Evolutionary conservation across 768 basidiomycete genomes (phyloP), one percentile per base, ranked within the genome.

Genomic region (Amyloporia xantha): DNA sequence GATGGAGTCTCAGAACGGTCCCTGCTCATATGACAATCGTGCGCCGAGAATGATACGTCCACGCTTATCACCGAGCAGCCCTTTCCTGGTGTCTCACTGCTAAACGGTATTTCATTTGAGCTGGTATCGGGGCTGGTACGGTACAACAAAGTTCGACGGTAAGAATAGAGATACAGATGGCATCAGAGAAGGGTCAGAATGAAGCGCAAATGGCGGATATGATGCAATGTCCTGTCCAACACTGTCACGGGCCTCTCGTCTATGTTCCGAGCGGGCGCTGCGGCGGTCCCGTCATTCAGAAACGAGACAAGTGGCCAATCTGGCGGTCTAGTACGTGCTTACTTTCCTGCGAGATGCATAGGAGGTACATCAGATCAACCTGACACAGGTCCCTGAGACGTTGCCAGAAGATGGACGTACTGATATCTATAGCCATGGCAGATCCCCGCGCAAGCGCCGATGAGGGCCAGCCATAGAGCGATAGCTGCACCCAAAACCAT

Each of bases 401-500:
- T 27, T 44, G 43, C 28, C 5, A 30, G 30, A 19, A 5, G 10
- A 6, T 17, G 12, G 15, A 56, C 61, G 28, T 21, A 61, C 62
- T 56, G 53, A 9, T 51, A 13, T 41, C 44, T 51, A 30, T 58
- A 43, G 20, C 51, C 51, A 27, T 64, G 68, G 37, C 66, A 70
- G 19, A 72, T 51, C 26, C 68, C 69, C 49, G 59, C 64, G 49
- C 64, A 68, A 28, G 70, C 60, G 36, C 57, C 51, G 23, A 58
- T 47, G 39, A 71, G 64, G 26, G 72, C 69, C 37, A 73, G 52
- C 78, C 76, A 79, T 17, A 78, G 63, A 12, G 69, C 66, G 47
- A 80, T 57, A 13, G 72, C 64, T 3, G 79, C 78, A 17, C 61
- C 73, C 27, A 81, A 62, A n/a, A 68, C 65, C 69, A 82, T 72